phyloP scores from a whole-genome alignment of 257 asterid species.

The Solanum chiquidenum region DNA sequence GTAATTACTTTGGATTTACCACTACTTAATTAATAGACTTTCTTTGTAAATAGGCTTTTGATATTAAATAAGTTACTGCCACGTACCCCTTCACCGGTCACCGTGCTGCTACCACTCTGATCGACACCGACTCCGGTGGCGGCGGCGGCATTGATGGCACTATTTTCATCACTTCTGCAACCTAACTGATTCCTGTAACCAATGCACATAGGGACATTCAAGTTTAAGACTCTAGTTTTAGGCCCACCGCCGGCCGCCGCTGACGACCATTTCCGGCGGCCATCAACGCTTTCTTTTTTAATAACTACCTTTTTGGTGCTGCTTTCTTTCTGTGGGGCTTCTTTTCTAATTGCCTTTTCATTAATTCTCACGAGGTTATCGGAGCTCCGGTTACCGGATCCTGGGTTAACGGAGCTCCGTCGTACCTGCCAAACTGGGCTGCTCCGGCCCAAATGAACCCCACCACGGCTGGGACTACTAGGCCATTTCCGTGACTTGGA shows the following conservation, averaged over 20 bases:
- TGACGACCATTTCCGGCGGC: slow-evolving; percentile 32
- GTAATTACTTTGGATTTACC: background rate
- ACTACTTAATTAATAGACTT: slow-evolving; percentile 33
- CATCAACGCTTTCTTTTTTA: slow-evolving; percentile 20
- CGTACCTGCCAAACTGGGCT: slow-evolving; percentile 90
- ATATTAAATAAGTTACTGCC: slow-evolving; percentile 57
- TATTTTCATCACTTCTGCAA: slow-evolving; percentile 40
- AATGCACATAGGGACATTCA: slow-evolving; percentile 80
- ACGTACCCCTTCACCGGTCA: slow-evolving; percentile 53
- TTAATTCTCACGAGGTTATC: slow-evolving; percentile 13
- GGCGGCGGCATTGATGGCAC: background rate
- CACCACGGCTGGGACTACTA: slow-evolving; percentile 55
- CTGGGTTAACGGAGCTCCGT: slow-evolving; percentile 20
- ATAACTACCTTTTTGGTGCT: slow-evolving; percentile 6
- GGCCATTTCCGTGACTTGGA: slow-evolving; percentile 80
- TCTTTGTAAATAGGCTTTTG: slow-evolving; percentile 66
- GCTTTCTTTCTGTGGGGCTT: background rate
- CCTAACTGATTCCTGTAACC: slow-evolving; percentile 64
- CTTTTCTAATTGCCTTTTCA: slow-evolving; percentile 23
- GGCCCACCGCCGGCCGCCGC: slow-evolving; percentile 8
- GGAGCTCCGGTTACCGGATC: slow-evolving; percentile 11
- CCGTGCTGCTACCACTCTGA: slow-evolving; percentile 20
- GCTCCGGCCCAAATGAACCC: slow-evolving; percentile 74
- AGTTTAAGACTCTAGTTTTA: slow-evolving; percentile 37
- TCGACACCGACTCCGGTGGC: slow-evolving; percentile 1